Base-by-base conservation (phyloP, 1,284 basidiomycete genomes). In the Schizopora paradoxa region DNA sequence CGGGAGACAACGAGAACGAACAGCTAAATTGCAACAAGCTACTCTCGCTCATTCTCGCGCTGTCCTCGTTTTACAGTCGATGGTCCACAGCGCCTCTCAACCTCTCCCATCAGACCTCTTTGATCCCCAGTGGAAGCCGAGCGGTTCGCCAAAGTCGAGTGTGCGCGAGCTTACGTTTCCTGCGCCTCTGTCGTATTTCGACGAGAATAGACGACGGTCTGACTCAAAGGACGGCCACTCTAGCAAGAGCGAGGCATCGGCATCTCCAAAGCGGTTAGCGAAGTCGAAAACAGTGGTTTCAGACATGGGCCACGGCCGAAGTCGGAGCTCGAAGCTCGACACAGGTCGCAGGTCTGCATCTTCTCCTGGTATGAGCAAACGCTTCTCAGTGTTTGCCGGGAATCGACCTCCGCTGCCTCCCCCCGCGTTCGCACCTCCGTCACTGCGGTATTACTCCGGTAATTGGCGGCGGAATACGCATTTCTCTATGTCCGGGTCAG, bases 121-220 rank as follows among this genome's bases (percentile, higher is more conserved):
- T 4, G 61, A 67, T 45, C 51, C 57, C 54, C 49, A 46, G 58
- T 55, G 46, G 48, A 47, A 56, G 51, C 54, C 57, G 43, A 60
- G 59, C 55, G 58, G 49, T 10, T 48, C 53, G 27, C 47, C 56
- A 36, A 52, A 50, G 34, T 43, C 56, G 46, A 61, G 55, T 33
- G 62, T 79, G 18, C 74, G 78, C 33, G 77, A 84, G 51, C 71
- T 87, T 47, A 74, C 71, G 18, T 86, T 86, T 58, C 84, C 84
- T 18, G 74, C 81, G 22, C 73, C 84, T 19, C 62, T 82, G 25
- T 68, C 74, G 18, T 69, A 68, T 53, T 49, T 61, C 34, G 58
- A 56, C 29, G 48, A 32, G 35, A 48, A 29, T 49, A 43, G 51
- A 51, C 57, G 46, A 55, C 47, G 6, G 35, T 41, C 48, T 47